These are phyloP conservation scores for Ilex aquifolium DNA, from an alignment of 257 asterid genomes.

Conservation along the genomic window DNA sequence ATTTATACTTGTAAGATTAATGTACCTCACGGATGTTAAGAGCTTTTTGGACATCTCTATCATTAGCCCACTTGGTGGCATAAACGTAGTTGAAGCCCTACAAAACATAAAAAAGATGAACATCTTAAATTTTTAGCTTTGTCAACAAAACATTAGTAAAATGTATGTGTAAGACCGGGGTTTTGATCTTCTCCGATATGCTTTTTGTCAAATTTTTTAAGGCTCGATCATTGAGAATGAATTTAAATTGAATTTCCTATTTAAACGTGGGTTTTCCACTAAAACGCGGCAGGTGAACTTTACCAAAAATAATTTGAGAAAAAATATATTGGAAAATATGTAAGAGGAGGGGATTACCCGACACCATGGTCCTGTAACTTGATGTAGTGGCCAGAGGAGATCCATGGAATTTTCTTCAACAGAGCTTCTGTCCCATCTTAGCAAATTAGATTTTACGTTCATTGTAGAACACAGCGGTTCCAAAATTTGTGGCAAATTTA, in stretches of 20 bases:
- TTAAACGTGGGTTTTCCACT: no score
- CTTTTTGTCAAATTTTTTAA: no score
- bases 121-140: no score
- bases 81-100: constrained; percentile 7
- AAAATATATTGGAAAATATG: no score
- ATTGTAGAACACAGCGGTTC: constrained; percentile 19
- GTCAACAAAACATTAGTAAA: not conserved
- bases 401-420: constrained; percentile 3
- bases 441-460: not conserved
- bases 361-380: constrained; percentile 15
- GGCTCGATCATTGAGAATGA: no score
- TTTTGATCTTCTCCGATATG: no score
- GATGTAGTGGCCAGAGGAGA: not conserved
- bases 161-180: not conserved
- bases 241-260: no score
- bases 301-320: no score
- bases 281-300: no score
- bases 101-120: not conserved
- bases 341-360: constrained; percentile 16
- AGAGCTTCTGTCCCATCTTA: not conserved
- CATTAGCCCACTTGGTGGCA: constrained; percentile 15
- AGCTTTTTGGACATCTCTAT: constrained; percentile 20
- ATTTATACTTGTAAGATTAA: not conserved
- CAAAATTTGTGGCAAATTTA: constrained; percentile 9
- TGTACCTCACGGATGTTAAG: constrained; percentile 21